Evolutionary conservation across 805 yeast species (phyloP).

Genomic region (Babjeviella inositovora): DNA sequence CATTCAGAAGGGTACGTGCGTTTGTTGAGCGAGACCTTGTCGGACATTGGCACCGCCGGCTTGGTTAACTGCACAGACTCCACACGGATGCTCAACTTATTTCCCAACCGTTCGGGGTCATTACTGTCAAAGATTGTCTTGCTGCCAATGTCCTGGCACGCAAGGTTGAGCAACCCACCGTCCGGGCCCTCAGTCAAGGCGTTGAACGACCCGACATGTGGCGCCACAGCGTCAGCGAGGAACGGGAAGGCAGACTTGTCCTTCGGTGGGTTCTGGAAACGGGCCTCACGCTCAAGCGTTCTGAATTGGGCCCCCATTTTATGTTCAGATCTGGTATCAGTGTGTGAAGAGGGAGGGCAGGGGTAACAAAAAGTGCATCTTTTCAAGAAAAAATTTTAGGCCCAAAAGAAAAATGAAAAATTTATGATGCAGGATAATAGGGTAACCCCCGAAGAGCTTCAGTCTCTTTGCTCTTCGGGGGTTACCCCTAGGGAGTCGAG

Average conservation of each 20-base stretch:
- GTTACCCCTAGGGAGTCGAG: too few species aligned
- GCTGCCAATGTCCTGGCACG: slow-evolving; percentile 77
- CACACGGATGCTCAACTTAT: slow-evolving; percentile 70
- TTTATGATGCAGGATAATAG: too few species aligned
- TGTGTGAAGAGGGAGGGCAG: slow-evolving; percentile 1
- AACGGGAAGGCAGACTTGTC: slow-evolving; percentile 74
- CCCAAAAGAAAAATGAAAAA: too few species aligned
- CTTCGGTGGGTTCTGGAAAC: slow-evolving; percentile 81
- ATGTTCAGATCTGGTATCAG: slow-evolving; percentile 1
- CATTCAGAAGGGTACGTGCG: slow-evolving; percentile 74
- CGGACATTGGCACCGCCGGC: slow-evolving; percentile 60
- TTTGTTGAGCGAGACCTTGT: slow-evolving; percentile 63
- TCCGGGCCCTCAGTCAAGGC: slow-evolving; percentile 82
- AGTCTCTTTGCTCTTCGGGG: too few species aligned
- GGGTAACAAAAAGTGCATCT: too few species aligned
- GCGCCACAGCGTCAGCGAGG: slow-evolving; percentile 78
- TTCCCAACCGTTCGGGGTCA: slow-evolving; percentile 59
- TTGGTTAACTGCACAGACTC: slow-evolving; percentile 79
- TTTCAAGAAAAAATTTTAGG: too few species aligned
- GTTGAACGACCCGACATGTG: slow-evolving; percentile 93
- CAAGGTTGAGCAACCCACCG: slow-evolving; percentile 76
- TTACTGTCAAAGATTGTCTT: slow-evolving; percentile 74
- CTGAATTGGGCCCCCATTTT: slow-evolving; percentile 41
- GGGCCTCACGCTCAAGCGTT: slow-evolving; percentile 77
- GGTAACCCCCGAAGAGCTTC: too few species aligned